Conservation (phyloP, 805 yeast species). For the Scheffersomyces coipomensis region DNA sequence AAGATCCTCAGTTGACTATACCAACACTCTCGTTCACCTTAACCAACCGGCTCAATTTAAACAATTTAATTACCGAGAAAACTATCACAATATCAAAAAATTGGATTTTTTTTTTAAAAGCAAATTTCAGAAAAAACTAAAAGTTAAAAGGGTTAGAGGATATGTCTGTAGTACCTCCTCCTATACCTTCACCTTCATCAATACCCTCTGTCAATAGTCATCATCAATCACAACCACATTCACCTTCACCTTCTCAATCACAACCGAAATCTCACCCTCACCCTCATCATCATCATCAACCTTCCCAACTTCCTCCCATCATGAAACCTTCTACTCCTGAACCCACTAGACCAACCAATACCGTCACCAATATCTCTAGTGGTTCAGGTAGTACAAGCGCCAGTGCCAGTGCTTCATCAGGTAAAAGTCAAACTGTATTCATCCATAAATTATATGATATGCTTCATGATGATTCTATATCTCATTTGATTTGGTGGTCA, state of each 20-base stretch:
- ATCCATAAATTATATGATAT: conserved; percentile 88
- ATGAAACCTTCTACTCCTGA: neutral
- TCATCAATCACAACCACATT: too few relatives aligned
- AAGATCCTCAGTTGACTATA: too few relatives aligned
- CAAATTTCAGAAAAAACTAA: too few relatives aligned
- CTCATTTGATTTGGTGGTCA: conserved; percentile 87
- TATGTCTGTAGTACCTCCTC: neutral
- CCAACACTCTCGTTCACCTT: too few relatives aligned
- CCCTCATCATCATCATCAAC: neutral
- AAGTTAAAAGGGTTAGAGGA: too few relatives aligned
- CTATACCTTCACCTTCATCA: too few relatives aligned
- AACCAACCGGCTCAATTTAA: too few relatives aligned
- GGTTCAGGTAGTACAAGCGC: neutral
- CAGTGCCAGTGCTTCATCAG: conserved; percentile 4
- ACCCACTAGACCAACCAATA: neutral
- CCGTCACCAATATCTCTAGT: neutral
- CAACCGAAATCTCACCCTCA: neutral
- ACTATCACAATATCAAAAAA: too few relatives aligned
- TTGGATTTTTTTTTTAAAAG: too few relatives aligned
- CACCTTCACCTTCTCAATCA: neutral
- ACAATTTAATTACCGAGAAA: too few relatives aligned
- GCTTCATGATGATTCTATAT: conserved; percentile 74
- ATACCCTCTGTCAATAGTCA: too few relatives aligned
- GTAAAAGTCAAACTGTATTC: conserved; percentile 51
- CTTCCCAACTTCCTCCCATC: neutral